Percentiles rank a stretch among this genome's conserved stretches.
phyloP scores from a whole-genome alignment of 2,329 filamentous ascomycete genomes.

The Lasiodiplodia theobromae region DNA sequence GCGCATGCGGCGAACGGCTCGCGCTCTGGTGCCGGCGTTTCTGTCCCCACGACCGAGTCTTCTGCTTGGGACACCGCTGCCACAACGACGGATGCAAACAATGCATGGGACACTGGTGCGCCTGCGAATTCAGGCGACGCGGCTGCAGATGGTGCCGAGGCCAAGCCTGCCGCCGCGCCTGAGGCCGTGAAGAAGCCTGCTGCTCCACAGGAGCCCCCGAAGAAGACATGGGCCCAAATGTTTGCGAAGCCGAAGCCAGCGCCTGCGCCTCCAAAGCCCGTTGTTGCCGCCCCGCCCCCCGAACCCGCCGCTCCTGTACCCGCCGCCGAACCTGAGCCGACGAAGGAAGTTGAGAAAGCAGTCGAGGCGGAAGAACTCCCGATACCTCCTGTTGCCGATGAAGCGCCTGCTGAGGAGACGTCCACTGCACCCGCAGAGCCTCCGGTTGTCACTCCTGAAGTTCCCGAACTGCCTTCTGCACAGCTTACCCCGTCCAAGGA shows the following conservation, averaged over 20 bases:
- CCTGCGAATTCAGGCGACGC: constrained; percentile 40
- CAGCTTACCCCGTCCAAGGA: constrained; percentile 74
- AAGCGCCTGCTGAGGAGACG: constrained; percentile 40
- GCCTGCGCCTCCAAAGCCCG: constrained; percentile 53
- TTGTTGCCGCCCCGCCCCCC: constrained; percentile 44
- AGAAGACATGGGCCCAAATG: constrained; percentile 64
- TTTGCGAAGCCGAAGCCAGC: constrained; percentile 57
- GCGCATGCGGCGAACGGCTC: constrained; percentile 68
- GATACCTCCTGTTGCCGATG: constrained; percentile 46
- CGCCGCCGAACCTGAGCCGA: constrained; percentile 43
- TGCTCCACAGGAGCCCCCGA: constrained; percentile 46
- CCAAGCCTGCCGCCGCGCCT: constrained; percentile 39
- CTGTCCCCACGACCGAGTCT: constrained; percentile 75
- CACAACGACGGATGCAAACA: constrained; percentile 38
- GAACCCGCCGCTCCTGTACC: constrained; percentile 46
- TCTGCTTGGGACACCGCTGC: constrained; percentile 62
- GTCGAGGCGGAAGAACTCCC: constrained; percentile 51
- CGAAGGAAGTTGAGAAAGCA: constrained; percentile 46
- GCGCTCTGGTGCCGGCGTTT: constrained; percentile 57
- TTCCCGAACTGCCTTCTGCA: constrained; percentile 48
- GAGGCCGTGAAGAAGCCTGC: constrained; percentile 45
- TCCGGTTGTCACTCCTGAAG: constrained; percentile 42
- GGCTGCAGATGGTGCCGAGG: constrained; percentile 44
- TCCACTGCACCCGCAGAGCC: constrained; percentile 36
- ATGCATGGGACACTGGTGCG: constrained; percentile 36